These are phyloP conservation scores for Saccharata proteae DNA, from an alignment of 2,329 filamentous ascomycete species.

Conservation along the genomic window DNA sequence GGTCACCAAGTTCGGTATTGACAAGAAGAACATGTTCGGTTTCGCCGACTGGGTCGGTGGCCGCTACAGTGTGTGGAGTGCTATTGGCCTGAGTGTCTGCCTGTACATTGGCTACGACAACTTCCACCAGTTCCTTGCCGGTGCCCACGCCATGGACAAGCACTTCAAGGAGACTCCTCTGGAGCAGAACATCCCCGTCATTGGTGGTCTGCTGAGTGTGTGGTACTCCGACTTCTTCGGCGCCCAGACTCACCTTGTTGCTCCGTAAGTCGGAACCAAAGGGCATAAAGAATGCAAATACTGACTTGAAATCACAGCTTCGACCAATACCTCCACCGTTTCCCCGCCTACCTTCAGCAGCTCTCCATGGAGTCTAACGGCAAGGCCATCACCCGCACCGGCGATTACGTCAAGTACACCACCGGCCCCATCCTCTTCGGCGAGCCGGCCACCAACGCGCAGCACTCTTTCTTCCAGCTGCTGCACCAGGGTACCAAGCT, in stretches of 20 bases:
- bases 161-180: slow-evolving; percentile 89
- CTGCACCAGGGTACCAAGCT: slow-evolving; percentile 98
- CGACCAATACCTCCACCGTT: slow-evolving; percentile 97
- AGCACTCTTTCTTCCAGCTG: slow-evolving; percentile 99
- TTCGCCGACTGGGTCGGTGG: slow-evolving; percentile 98
- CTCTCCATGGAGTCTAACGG: slow-evolving; percentile 99
- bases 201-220: slow-evolving; percentile 87
- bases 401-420: slow-evolving; percentile 89
- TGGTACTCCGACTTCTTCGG: slow-evolving; percentile 99
- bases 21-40: slow-evolving; percentile 98
- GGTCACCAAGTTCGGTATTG: slow-evolving; percentile 97
- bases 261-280: slow-evolving; percentile 57
- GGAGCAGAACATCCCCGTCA: slow-evolving; percentile 85
- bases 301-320: slow-evolving; percentile 53
- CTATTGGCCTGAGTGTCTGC: slow-evolving; percentile 87
- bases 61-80: slow-evolving; percentile 97
- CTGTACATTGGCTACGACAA: slow-evolving; percentile 96
- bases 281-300: neutral
- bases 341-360: slow-evolving; percentile 98
- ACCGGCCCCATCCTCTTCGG: slow-evolving; percentile 94
- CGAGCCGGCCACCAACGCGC: slow-evolving; percentile 96
- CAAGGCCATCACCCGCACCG: slow-evolving; percentile 84
- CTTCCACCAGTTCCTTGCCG: slow-evolving; percentile 90
- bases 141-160: slow-evolving; percentile 95
- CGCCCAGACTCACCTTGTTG: slow-evolving; percentile 92